Percentiles rank a stretch among this genome's conserved stretches.
These are phyloP conservation scores for Melampsora larici-populina DNA, from an alignment of 1,284 basidiomycete genomes.

Conservation along the genomic window DNA sequence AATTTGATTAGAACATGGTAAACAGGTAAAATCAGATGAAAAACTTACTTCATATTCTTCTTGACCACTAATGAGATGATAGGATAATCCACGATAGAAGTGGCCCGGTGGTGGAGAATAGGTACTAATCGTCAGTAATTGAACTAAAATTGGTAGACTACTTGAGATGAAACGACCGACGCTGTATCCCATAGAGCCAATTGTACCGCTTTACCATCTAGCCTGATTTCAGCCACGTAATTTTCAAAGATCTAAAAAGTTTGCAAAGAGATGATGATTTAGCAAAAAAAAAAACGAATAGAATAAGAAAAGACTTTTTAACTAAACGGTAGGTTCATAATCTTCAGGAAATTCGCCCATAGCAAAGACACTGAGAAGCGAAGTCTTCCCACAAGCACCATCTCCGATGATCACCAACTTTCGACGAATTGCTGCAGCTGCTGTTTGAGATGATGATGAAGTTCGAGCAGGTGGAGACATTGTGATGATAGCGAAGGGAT, in stretches of 20 bases:
- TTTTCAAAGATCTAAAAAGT: slow-evolving; percentile 75
- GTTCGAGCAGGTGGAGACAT: background rate
- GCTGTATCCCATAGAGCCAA: slow-evolving; percentile 96
- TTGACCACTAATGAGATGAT: slow-evolving; percentile 64
- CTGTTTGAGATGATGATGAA: background rate
- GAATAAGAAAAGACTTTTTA: slow-evolving; percentile 4
- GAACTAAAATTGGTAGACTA: background rate
- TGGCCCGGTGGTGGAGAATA: slow-evolving; percentile 12
- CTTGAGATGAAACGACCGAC: slow-evolving; percentile 59
- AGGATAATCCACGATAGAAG: slow-evolving; percentile 34
- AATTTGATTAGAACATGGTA: background rate
- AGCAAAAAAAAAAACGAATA: slow-evolving; percentile 51
- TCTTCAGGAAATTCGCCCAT: slow-evolving; percentile 95
- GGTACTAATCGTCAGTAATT: slow-evolving; percentile 4
- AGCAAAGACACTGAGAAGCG: slow-evolving; percentile 80
- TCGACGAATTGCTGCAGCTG: slow-evolving; percentile 63
- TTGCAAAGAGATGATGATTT: slow-evolving; percentile 25
- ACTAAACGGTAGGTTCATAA: slow-evolving; percentile 50
- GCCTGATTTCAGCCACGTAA: slow-evolving; percentile 93
- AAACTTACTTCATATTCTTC: slow-evolving; percentile 80
- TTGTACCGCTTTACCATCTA: slow-evolving; percentile 95
- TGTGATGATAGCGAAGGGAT: background rate
- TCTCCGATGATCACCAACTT: slow-evolving; percentile 93
- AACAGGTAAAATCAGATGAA: background rate
- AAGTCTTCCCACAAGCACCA: slow-evolving; percentile 66